Base-by-base conservation (phyloP, 345 rosid genomes). In the Diplotaxis tenuifolia region DNA sequence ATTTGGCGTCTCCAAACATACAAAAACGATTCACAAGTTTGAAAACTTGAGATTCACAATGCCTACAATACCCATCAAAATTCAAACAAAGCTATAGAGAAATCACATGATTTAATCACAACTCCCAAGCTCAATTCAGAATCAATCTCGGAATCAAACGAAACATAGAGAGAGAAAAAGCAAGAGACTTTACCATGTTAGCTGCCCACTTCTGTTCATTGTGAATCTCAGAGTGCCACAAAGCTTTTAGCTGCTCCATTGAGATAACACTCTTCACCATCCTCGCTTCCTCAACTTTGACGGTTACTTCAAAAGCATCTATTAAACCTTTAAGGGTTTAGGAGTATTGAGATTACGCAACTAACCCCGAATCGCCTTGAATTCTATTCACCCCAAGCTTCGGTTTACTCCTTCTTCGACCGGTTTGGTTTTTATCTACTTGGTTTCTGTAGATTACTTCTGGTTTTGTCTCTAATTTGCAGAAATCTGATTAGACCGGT, bases 401-500 rank as follows among this genome's bases (percentile, higher is more conserved):
- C 19, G 87, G 79, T 22, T 77, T 94, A 56, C 86, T 94, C 34
- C 81, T 94, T 22, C 72, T 89, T 32, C 96, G 99, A n/a, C 99
- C 99, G 5, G 82, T n/a, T n/a, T n/a, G n/a, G n/a, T 84, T 38
- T 84, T 83, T 69, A 96, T 85, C 29, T 94, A 76, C 67, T 49
- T 89, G 38, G 90, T 94, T 53, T 97, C 97, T n/a, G 97, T 91
- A 63, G 97, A 91, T 64, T 80, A 83, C 71, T 4, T 84, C 96
- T 0, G 86, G 76, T 74, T 79, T 94, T 74, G 97, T 88, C 58
- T 86, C 92, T 29, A 87, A 87, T 81, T 79, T 89, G 87, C 99
- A 91, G 83, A 91, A 85, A 76, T 84, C 84, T 25, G 84, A 55
- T 28, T 90, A 63, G 78, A 29, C 34, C 25, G 14, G 16, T 50